phyloP scores from a whole-genome alignment of 345 rosid genomes.

The Salix suchowensis region DNA sequence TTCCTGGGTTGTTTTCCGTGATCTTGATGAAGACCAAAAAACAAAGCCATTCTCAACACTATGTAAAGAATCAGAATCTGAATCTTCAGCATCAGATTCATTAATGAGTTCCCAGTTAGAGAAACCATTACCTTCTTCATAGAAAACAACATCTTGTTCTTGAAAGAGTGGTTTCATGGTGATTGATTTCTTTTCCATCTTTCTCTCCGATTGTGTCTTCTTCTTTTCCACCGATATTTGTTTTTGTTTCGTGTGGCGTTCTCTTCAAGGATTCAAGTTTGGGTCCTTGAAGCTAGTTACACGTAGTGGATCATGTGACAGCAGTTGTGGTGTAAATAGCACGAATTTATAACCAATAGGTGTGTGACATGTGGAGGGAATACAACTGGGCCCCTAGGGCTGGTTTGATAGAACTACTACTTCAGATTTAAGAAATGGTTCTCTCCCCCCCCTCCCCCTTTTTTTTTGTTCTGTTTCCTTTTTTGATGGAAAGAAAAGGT shows the following conservation, averaged over 20 bases:
- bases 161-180: neutral
- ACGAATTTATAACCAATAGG: neutral
- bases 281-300: neutral
- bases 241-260: neutral
- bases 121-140: constrained; percentile 13
- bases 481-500: neutral
- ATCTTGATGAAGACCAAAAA: constrained; percentile 13
- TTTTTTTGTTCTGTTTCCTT: neutral
- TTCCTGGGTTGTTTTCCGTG: neutral
- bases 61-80: constrained; percentile 19
- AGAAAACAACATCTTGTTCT: constrained; percentile 3
- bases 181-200: neutral
- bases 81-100: constrained; percentile 26
- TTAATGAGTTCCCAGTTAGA: constrained; percentile 41
- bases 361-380: neutral
- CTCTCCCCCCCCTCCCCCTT: neutral
- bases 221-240: neutral
- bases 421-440: neutral
- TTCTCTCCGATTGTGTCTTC: neutral
- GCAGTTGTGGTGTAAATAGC: neutral
- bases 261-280: neutral
- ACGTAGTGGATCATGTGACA: neutral
- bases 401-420: neutral
- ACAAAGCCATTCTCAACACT: constrained; percentile 24
- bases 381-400: neutral